A percentile compares a stretch with the other conserved stretches of the same genome.
These are phyloP conservation scores for Silene vulgaris DNA, from an alignment of 179 eudicot genomes.

Conservation along the genomic window DNA sequence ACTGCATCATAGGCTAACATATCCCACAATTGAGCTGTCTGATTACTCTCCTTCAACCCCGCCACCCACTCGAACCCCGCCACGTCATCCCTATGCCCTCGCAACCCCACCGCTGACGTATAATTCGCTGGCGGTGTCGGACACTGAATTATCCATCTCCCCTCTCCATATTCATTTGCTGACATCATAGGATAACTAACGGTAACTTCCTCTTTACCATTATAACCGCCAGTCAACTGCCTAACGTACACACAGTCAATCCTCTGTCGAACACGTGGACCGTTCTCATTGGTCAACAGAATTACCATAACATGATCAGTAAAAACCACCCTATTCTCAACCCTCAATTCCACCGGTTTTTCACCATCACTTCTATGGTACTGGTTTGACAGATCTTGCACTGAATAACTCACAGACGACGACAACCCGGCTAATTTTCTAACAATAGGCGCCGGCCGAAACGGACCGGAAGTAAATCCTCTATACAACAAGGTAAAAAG, in stretches of 20 bases:
- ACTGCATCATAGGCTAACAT: conserved; percentile 60
- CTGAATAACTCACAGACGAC: conserved; percentile 27
- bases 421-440: conserved; percentile 21
- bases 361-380: background rate
- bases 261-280: conserved; percentile 22
- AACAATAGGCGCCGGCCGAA: conserved; percentile 31
- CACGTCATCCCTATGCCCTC: conserved; percentile 19
- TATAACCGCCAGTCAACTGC: background rate
- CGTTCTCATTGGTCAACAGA: conserved; percentile 24
- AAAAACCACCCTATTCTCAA: conserved; percentile 58
- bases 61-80: conserved; percentile 22
- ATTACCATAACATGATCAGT: conserved; percentile 64
- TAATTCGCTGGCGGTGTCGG: conserved; percentile 53
- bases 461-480: conserved; percentile 24
- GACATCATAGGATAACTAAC: conserved; percentile 40
- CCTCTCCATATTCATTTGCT: conserved; percentile 46
- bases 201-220: conserved; percentile 4
- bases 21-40: conserved; percentile 52
- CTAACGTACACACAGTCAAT: conserved; percentile 56
- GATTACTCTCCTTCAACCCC: conserved; percentile 13
- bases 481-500: conserved; percentile 24
- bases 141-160: conserved; percentile 58
- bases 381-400: conserved; percentile 22
- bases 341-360: conserved; percentile 23
- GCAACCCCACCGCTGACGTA: conserved; percentile 41